Conservation (phyloP, 768 basidiomycete genomes). For the Daedaleopsis sinensis region DNA sequence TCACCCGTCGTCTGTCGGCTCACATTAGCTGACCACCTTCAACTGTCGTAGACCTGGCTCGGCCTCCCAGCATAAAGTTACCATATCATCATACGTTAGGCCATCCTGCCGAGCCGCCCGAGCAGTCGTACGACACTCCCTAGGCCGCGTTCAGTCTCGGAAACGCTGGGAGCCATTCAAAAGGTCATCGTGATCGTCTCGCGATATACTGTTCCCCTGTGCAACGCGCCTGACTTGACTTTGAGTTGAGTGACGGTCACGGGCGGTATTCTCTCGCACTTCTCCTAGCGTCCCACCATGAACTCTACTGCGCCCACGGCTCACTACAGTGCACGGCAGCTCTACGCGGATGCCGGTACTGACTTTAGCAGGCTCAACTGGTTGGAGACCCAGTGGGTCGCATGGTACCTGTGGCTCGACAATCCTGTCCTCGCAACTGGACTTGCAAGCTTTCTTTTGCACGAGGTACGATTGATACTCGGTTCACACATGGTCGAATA, state of each 20-base stretch:
- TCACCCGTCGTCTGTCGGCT: no score
- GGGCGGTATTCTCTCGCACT: neutral
- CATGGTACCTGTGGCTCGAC: constrained; percentile 85
- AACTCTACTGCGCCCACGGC: constrained; percentile 25
- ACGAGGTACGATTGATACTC: constrained; percentile 71
- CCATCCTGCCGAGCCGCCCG: no score
- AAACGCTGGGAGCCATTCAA: no score
- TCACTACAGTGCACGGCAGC: constrained; percentile 34
- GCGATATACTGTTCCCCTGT: no score
- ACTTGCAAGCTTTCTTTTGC: constrained; percentile 87
- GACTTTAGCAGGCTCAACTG: constrained; percentile 65
- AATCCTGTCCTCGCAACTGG: constrained; percentile 94
- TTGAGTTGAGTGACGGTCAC: constrained; percentile 1
- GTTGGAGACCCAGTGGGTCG: constrained; percentile 81
- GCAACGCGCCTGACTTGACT: neutral
- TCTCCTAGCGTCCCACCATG: constrained; percentile 9
- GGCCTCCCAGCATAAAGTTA: no score
- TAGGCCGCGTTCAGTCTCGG: no score
- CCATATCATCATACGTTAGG: no score
- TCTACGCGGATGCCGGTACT: constrained; percentile 51
- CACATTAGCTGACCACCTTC: no score
- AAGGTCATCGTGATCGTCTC: no score
- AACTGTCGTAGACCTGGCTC: no score
- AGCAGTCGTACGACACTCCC: no score
- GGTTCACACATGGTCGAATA: neutral